These are phyloP conservation scores for Alternaria metachromatica DNA, from an alignment of 2,329 filamentous ascomycete genomes.

Conservation along the genomic window DNA sequence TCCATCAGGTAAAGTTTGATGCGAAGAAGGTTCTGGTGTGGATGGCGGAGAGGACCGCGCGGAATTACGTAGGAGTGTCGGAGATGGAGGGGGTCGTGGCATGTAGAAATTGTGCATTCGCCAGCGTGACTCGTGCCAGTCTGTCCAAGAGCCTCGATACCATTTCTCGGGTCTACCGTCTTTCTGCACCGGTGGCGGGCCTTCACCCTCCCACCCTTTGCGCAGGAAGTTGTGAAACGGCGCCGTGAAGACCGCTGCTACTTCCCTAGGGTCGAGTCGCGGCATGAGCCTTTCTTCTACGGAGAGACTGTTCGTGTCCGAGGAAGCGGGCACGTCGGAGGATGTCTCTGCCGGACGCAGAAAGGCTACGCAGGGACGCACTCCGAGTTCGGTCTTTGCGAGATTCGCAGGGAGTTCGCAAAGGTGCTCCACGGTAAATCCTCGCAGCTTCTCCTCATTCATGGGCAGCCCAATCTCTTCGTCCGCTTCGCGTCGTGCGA, in stretches of 20 bases:
- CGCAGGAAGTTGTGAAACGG: slow-evolving; percentile 84
- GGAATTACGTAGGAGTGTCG: slow-evolving; percentile 12
- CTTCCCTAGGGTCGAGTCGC: slow-evolving; percentile 83
- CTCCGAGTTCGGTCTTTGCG: slow-evolving; percentile 58
- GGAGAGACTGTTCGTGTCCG: slow-evolving; percentile 8
- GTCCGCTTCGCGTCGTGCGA: slow-evolving; percentile 85
- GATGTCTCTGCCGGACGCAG: slow-evolving; percentile 55
- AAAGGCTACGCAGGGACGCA: slow-evolving; percentile 63
- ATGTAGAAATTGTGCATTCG: slow-evolving; percentile 91
- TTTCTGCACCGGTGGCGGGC: slow-evolving; percentile 49
- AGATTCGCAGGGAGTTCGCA: slow-evolving; percentile 74
- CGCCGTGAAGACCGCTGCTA: slow-evolving; percentile 91
- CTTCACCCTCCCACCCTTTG: slow-evolving; percentile 56
- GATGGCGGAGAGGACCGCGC: not conserved
- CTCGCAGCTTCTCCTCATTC: slow-evolving; percentile 69
- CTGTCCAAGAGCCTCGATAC: slow-evolving; percentile 85
- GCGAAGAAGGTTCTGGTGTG: not conserved
- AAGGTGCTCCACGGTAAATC: slow-evolving; percentile 86
- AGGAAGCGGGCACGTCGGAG: slow-evolving; percentile 5
- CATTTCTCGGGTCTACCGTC: slow-evolving; percentile 64
- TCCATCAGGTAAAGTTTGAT: slow-evolving; percentile 16
- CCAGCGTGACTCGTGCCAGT: slow-evolving; percentile 82
- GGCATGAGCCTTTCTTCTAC: slow-evolving; percentile 76
- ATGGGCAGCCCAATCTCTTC: slow-evolving; percentile 92
- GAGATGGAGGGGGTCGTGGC: slow-evolving; percentile 53